Percentiles rank a stretch among this genome's conserved stretches.
phyloP scores from a whole-genome alignment of 2,329 filamentous ascomycete genomes.

The Cladophialophora immunda region DNA sequence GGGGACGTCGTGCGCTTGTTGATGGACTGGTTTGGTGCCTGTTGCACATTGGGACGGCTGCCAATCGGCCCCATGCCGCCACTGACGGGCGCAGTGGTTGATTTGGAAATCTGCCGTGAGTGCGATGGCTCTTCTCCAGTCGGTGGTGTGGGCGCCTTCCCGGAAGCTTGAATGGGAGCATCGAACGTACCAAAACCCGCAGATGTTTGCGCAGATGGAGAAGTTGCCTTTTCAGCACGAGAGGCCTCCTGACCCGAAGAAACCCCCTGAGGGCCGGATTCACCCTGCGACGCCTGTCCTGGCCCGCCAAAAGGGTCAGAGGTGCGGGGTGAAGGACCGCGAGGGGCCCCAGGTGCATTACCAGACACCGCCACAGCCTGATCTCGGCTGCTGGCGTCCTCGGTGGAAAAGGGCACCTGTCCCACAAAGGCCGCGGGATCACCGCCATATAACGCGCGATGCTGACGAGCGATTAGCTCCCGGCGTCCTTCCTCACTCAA shows the following conservation, averaged over 20 bases:
- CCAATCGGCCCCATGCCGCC: slow-evolving; percentile 88
- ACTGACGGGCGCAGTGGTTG: slow-evolving; percentile 62
- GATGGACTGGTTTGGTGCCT: slow-evolving; percentile 64
- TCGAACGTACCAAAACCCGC: slow-evolving; percentile 70
- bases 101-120: slow-evolving; percentile 67
- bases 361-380: slow-evolving; percentile 69
- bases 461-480: slow-evolving; percentile 94
- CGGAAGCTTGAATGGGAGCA: slow-evolving; percentile 68
- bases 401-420: slow-evolving; percentile 72
- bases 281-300: slow-evolving; percentile 42
- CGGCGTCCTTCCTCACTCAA: slow-evolving; percentile 97
- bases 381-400: slow-evolving; percentile 71
- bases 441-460: slow-evolving; percentile 89
- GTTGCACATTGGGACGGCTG: slow-evolving; percentile 76
- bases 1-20: slow-evolving; percentile 89
- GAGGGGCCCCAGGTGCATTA: slow-evolving; percentile 57
- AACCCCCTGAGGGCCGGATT: slow-evolving; percentile 19
- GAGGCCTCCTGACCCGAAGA: slow-evolving; percentile 31
- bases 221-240: slow-evolving; percentile 65
- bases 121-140: slow-evolving; percentile 77
- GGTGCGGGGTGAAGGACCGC: slow-evolving; percentile 80
- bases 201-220: slow-evolving; percentile 63
- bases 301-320: slow-evolving; percentile 73
- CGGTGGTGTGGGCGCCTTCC: slow-evolving; percentile 87
- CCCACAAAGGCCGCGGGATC: slow-evolving; percentile 72